A percentile compares a stretch with the other conserved stretches of the same genome.
These are phyloP conservation scores for Penicillium malachiteum DNA, from an alignment of 495 filamentous ascomycete genomes.

Conservation along the genomic window DNA sequence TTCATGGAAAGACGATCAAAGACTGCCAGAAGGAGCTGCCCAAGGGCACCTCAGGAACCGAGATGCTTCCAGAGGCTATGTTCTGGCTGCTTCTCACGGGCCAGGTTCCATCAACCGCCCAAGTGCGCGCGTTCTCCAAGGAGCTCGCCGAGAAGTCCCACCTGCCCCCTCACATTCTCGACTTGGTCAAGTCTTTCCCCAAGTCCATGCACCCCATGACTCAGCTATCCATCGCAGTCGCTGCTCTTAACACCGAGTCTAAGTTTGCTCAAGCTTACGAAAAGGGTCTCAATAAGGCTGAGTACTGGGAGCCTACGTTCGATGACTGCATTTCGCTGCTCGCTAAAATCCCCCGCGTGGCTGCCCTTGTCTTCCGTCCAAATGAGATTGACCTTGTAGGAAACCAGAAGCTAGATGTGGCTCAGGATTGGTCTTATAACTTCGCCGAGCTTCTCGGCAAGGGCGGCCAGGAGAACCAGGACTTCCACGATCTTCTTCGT, in stretches of 20 bases:
- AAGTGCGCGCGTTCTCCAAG: conserved; percentile 77
- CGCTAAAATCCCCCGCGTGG: conserved; percentile 94
- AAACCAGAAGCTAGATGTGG: conserved; percentile 39
- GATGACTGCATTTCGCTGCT: conserved; percentile 93
- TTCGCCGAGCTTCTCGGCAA: conserved; percentile 96
- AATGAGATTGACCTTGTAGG: conserved; percentile 67
- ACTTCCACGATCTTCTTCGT: conserved; percentile 92
- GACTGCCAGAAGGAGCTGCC: conserved; percentile 93
- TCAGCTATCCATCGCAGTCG: conserved; percentile 91
- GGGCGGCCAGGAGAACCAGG: conserved; percentile 76
- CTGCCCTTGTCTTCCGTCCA: conserved; percentile 95
- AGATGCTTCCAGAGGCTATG: conserved; percentile 99
- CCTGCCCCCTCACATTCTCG: conserved; percentile 80
- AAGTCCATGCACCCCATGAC: conserved; percentile 94
- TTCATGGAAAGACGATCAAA: conserved; percentile 96
- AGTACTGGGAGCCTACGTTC: conserved; percentile 99
- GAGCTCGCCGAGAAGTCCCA: conserved; percentile 83
- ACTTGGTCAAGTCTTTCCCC: conserved; percentile 90
- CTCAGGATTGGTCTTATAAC: conserved; percentile 97
- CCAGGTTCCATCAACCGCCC: conserved; percentile 76
- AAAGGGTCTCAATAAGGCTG: conserved; percentile 82
- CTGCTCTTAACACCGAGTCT: conserved; percentile 87
- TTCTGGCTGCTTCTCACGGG: conserved; percentile 98
- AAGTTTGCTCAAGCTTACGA: conserved; percentile 92
- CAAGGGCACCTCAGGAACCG: conserved; percentile 89